Base-by-base conservation (phyloP, 179 eudicot species). In the Drosera spatulata region DNA sequence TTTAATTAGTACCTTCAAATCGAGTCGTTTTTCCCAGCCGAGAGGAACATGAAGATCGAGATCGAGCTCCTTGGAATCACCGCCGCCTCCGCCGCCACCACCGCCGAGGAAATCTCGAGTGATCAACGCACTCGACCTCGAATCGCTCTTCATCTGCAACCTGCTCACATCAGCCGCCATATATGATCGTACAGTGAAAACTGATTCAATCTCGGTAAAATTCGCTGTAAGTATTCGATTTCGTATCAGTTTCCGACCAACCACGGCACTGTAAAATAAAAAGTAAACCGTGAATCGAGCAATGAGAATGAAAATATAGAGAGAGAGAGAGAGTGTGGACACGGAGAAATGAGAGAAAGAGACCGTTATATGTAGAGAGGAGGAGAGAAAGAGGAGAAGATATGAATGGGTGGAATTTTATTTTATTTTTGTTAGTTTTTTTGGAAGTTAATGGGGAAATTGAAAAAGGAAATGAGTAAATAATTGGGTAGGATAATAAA, bases 21-120 rank as follows among this genome's bases (percentile, higher is more conserved):
- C 96, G 64, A 88, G 90, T 33, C 86, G 83, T 66, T 88, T 88
- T 59, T 88, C 96, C 79, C 81, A 88, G 40, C 96, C 96, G 69
- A 66, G 48, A 43, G 96, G 95, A 42, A 82, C 96, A 53, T 86
- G 83, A 71, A 86, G 74, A 50, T 88, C 96, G 39, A 88, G 91
- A 77, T 88, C 96, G 61, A 88, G 66, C 41, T 88, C 96, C 45
- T 80, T 78, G n/a, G 86, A 76, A n/a, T 82, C 93, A 54, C 72
- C 56, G 3, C 63, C 65, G 15, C 50, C 65, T 60, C 81, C 66
- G 5, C 86, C 91, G 53, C 90, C 94, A 1, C 33, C 33, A 1
- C 33, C 33, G 33, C 1, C 33, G 6, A 91, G 85, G 61, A 91
- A 81, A 69, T 87, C 97, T 37, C 89, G 65, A 8, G 97, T 90